These are phyloP conservation scores for Austropuccinia psidii DNA, from an alignment of 1,284 basidiomycete genomes.

Conservation along the genomic window DNA sequence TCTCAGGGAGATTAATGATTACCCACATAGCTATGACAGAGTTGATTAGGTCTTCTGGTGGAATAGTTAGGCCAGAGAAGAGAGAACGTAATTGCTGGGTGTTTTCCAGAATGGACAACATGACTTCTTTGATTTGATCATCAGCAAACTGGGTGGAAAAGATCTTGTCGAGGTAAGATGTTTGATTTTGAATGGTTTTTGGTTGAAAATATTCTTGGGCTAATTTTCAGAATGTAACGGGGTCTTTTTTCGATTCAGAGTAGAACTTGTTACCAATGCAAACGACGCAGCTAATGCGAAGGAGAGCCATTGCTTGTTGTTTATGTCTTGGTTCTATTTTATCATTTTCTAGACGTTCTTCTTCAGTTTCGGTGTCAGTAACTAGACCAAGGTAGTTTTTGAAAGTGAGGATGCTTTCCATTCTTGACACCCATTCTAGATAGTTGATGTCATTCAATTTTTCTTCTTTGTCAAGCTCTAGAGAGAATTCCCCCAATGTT, in stretches of 20 bases:
- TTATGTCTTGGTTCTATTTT: neutral
- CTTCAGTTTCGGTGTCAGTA: neutral
- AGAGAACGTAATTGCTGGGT: neutral
- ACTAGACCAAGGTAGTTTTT: neutral
- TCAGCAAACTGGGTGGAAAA: neutral
- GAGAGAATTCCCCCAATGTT: too few relatives aligned
- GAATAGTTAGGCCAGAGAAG: neutral
- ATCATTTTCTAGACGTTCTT: neutral
- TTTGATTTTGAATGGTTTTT: neutral
- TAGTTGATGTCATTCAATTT: neutral
- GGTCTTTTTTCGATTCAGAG: neutral
- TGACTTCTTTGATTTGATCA: neutral
- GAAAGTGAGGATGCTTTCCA: neutral
- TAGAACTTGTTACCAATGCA: neutral
- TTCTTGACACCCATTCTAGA: neutral
- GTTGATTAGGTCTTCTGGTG: neutral
- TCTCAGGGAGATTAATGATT: neutral
- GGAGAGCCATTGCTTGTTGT: neutral
- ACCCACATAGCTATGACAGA: neutral
- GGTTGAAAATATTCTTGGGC: too few relatives aligned
- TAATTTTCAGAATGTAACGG: neutral
- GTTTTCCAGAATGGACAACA: neutral
- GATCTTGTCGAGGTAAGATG: neutral
- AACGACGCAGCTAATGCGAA: neutral
- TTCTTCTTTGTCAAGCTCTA: too few relatives aligned